These are phyloP conservation scores for Candida ovalis DNA, from an alignment of 805 yeast species.

Conservation along the genomic window DNA sequence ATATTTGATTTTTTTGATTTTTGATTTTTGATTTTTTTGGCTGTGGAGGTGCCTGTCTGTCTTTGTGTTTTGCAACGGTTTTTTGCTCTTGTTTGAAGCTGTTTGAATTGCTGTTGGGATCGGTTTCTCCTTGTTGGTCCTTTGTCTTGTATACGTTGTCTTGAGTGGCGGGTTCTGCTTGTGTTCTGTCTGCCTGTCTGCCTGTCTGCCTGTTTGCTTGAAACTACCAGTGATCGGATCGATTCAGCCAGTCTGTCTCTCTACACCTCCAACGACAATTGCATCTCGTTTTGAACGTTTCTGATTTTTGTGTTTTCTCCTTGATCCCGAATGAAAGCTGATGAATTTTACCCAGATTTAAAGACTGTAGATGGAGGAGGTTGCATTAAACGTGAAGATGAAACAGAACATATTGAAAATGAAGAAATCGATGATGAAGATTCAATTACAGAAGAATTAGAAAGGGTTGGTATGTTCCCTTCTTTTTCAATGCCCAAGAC, in stretches of 20 bases:
- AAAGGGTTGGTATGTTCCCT: conserved; percentile 44
- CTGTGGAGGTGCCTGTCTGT: too few relatives aligned
- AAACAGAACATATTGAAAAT: not conserved
- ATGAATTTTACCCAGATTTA: not conserved
- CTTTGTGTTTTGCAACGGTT: too few relatives aligned
- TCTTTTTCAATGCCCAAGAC: conserved; percentile 23
- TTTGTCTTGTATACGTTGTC: too few relatives aligned
- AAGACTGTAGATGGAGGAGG: not conserved
- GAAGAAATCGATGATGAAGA: conserved; percentile 22
- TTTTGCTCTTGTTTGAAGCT: too few relatives aligned
- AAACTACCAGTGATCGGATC: not conserved
- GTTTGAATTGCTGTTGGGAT: too few relatives aligned
- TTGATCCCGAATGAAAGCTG: not conserved
- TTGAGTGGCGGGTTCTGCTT: too few relatives aligned
- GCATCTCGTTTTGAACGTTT: too few relatives aligned
- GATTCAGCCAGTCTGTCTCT: not conserved
- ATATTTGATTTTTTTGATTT: too few relatives aligned
- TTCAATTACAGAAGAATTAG: conserved; percentile 44
- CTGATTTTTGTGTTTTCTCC: too few relatives aligned
- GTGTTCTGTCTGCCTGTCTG: not conserved
- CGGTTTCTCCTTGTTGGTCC: too few relatives aligned
- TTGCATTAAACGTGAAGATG: not conserved
- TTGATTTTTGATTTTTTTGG: too few relatives aligned
- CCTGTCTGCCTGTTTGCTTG: not conserved
- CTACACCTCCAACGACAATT: too few relatives aligned